These are phyloP conservation scores for Astrothelium macrocarpum DNA, from an alignment of 495 filamentous ascomycete species.

Conservation along the genomic window DNA sequence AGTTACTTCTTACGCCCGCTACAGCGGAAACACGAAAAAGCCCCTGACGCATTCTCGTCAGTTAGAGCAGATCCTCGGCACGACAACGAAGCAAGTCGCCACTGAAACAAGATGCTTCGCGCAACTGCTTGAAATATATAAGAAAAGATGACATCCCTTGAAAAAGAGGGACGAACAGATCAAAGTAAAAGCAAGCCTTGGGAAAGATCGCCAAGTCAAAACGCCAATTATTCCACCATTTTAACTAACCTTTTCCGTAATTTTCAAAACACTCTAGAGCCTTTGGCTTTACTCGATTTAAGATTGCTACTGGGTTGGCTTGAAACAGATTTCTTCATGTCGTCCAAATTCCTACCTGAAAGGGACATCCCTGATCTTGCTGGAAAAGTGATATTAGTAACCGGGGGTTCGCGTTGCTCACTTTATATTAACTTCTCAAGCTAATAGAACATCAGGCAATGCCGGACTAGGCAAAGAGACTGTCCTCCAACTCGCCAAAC, in stretches of 20 bases:
- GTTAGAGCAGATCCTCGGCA: not conserved
- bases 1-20: not conserved
- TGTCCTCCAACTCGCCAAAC: slow-evolving; percentile 50
- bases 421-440: not conserved
- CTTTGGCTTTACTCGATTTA: not conserved
- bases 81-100: not conserved
- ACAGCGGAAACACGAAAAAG: not conserved
- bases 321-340: not conserved
- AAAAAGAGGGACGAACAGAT: not conserved
- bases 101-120: not conserved
- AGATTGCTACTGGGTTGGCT: not conserved
- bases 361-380: slow-evolving; percentile 24
- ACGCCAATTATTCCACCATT: not conserved
- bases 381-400: slow-evolving; percentile 23
- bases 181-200: not conserved
- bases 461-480: slow-evolving; percentile 58
- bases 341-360: slow-evolving; percentile 23
- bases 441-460: slow-evolving; percentile 38
- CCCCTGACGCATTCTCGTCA: not conserved
- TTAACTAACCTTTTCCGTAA: not conserved
- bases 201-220: not conserved
- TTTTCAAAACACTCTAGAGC: not conserved
- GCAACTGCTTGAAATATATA: not conserved
- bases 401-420: slow-evolving; percentile 16
- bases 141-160: not conserved